Evolutionary conservation across 257 asterid genomes (phyloP), one percentile per base, ranked within the genome.

Genomic region (Rubia yunnanensis): DNA sequence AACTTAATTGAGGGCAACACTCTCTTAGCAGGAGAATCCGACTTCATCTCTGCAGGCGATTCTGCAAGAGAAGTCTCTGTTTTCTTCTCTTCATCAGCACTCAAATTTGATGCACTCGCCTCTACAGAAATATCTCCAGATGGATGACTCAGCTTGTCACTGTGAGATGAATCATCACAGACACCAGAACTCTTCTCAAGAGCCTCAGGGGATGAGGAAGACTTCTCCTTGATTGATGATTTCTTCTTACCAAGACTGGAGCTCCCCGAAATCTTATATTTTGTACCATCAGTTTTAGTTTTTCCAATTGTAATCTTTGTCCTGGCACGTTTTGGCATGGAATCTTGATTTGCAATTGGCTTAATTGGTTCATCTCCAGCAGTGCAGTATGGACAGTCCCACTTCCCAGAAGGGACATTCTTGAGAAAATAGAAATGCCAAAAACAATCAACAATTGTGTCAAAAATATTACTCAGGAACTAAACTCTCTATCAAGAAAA

Each of bases 371-470:
- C 77, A 31, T 76, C 74, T 71, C 71, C 79, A 56, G 71, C 72
- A 69, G 67, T 44, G 77, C 96, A 88, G 57, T 58, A 74, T 60
- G 90, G 87, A 66, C 96, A 89, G 77, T 82, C 84, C 95, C 96
- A 87, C 77, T 78, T 77, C 56, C 95, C 95, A 38, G 71, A 75
- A 38, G 95, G 95, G 57, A 85, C 80, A 53, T 80, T 83, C 95
- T 87, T 68, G 32, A 75, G 59, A 62, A 26, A 66, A 62, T 5
- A 60, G 15, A 74, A 69, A 22, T 64, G n/a, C 55, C 69, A 60
- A 64, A 72, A 35, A 52, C 65, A 7, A 67, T 31, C 5, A 48
- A 10, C 44, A 24, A 44, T 62, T 20, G 50, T 34, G 50, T 35
- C 22, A 32, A 18, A 65, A 39, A 41, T 10, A 18, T 72, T 60